Percentiles rank a stretch among this genome's conserved stretches.
These are phyloP conservation scores for Dichomitus squalens DNA, from an alignment of 1,284 basidiomycete genomes.

Conservation along the genomic window DNA sequence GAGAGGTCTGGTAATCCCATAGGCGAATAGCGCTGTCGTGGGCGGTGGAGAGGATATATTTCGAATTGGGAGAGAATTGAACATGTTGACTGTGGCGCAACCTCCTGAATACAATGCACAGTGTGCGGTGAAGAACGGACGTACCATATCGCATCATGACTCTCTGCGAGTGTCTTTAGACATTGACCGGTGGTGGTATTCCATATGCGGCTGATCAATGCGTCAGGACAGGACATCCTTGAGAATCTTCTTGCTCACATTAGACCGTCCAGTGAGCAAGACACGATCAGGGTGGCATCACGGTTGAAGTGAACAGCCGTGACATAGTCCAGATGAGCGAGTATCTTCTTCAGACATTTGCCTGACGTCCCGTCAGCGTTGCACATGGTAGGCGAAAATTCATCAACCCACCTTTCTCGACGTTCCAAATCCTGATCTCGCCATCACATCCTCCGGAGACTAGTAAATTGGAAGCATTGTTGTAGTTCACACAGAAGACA, in stretches of 20 bases:
- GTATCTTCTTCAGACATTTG: conserved; percentile 79
- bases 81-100: conserved; percentile 71
- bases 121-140: conserved; percentile 16
- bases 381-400: not conserved
- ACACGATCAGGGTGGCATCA: conserved; percentile 91
- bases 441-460: conserved; percentile 95
- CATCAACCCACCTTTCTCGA: conserved; percentile 60
- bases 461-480: conserved; percentile 83
- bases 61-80: conserved; percentile 92
- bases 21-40: conserved; percentile 90
- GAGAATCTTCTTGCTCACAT: conserved; percentile 61
- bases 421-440: conserved; percentile 92
- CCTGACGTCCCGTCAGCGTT: conserved; percentile 42
- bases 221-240: not conserved
- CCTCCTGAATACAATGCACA: not conserved
- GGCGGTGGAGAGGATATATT: conserved; percentile 90
- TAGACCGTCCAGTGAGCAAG: conserved; percentile 89
- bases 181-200: conserved; percentile 92
- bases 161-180: conserved; percentile 94
- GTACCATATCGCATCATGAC: conserved; percentile 85
- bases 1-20: conserved; percentile 93
- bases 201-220: conserved; percentile 84
- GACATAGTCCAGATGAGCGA: conserved; percentile 94
- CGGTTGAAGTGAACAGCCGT: conserved; percentile 93
- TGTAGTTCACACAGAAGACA: conserved; percentile 93